A percentile compares a stretch with the other conserved stretches of the same genome.
phyloP scores from a whole-genome alignment of 2,329 filamentous ascomycete genomes.

The Talaromyces sp. region DNA sequence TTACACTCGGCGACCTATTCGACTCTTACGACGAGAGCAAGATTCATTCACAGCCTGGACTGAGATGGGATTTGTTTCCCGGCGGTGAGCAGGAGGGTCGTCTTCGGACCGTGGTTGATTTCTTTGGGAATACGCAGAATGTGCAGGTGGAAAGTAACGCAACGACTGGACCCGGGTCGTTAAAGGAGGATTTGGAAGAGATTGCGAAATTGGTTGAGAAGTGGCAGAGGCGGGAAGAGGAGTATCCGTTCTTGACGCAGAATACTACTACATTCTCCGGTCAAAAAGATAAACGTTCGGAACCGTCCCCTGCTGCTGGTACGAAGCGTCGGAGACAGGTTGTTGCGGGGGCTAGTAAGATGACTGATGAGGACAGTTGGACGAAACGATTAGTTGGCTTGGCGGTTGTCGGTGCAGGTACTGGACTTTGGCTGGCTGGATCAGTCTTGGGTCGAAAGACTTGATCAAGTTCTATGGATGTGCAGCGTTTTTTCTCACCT shows the following conservation, averaged over 20 bases:
- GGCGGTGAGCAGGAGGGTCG: constrained; percentile 76
- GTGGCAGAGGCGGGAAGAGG: constrained; percentile 40
- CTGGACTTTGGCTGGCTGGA: constrained; percentile 37
- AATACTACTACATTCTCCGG: constrained; percentile 17
- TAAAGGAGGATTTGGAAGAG: constrained; percentile 70
- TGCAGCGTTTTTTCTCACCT: constrained; percentile 5
- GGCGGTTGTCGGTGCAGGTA: constrained; percentile 34
- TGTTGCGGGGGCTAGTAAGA: constrained; percentile 51
- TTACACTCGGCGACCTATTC: constrained; percentile 89
- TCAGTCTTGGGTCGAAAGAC: constrained; percentile 30
- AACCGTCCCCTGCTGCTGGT: constrained; percentile 24
- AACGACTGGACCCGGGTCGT: constrained; percentile 49
- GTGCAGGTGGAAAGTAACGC: constrained; percentile 76
- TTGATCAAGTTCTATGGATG: constrained; percentile 1
- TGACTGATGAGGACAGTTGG: constrained; percentile 64
- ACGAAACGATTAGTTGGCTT: constrained; percentile 49
- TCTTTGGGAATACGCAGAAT: constrained; percentile 97
- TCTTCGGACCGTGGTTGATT: constrained; percentile 83
- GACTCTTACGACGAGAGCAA: constrained; percentile 93
- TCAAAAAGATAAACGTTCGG: not conserved
- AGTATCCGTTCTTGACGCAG: constrained; percentile 27
- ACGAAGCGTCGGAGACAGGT: constrained; percentile 25
- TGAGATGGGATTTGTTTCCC: constrained; percentile 91
- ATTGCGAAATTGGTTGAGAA: constrained; percentile 61
- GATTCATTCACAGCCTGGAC: constrained; percentile 88